Conservation (phyloP, 2,329 filamentous ascomycete genomes). For the Sclerotinia spermophila region DNA sequence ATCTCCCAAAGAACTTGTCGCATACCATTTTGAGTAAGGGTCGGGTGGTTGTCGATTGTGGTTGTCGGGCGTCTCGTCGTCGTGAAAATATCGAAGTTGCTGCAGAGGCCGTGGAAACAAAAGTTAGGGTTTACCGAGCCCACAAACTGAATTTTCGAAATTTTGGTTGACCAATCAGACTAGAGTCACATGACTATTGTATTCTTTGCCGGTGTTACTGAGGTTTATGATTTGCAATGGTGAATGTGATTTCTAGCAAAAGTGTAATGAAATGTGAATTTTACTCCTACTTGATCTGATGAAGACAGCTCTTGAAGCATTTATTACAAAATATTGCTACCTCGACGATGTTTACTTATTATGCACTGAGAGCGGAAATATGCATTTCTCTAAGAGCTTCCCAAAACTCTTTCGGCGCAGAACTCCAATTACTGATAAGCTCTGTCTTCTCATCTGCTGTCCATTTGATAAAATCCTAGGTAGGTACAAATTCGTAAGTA, state of each 20-base stretch:
- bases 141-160: slow-evolving; percentile 20
- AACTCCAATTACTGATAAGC: background rate
- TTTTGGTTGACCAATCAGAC: background rate
- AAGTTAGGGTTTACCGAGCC: slow-evolving; percentile 18
- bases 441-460: background rate
- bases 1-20: background rate
- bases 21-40: slow-evolving; percentile 20
- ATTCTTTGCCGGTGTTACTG: background rate
- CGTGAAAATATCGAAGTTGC: slow-evolving; percentile 20
- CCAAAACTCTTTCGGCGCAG: background rate
- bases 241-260: background rate
- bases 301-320: background rate
- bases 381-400: background rate
- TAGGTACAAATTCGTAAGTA: background rate
- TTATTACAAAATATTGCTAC: background rate
- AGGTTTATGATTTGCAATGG: background rate
- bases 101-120: slow-evolving; percentile 10
- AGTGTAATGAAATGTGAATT: background rate
- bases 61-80: slow-evolving; percentile 20
- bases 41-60: slow-evolving; percentile 21
- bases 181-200: background rate
- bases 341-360: background rate
- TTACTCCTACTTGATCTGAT: background rate
- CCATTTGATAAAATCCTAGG: background rate
- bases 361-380: too few species aligned